These are phyloP conservation scores for Irpex rosettiformis DNA, from an alignment of 1,284 basidiomycete species.

Conservation along the genomic window DNA sequence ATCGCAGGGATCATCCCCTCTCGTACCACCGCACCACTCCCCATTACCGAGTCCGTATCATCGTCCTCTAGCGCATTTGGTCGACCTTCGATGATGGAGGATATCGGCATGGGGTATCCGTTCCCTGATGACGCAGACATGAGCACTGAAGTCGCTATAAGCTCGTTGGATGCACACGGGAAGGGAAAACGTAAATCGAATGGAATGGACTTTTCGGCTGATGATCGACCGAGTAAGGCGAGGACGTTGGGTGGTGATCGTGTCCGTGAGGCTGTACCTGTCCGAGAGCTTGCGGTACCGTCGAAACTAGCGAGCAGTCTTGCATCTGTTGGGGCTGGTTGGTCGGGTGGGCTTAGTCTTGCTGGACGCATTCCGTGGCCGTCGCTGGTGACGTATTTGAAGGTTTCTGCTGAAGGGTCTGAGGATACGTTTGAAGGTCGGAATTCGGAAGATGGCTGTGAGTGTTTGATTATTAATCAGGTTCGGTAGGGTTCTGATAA, in stretches of 20 bases:
- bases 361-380: conserved; percentile 41
- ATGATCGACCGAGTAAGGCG: conserved; percentile 43
- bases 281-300: conserved; percentile 47
- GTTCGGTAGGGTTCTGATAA: background rate
- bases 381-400: conserved; percentile 56
- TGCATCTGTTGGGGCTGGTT: conserved; percentile 7
- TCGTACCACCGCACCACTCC: conserved; percentile 13
- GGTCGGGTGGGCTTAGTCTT: conserved; percentile 21
- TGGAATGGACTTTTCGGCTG: conserved; percentile 39
- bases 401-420: conserved; percentile 55
- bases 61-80: conserved; percentile 14
- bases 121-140: conserved; percentile 26
- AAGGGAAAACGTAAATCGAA: conserved; percentile 51
- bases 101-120: conserved; percentile 6
- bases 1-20: conserved; percentile 18
- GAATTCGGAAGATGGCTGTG: conserved; percentile 71
- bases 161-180: conserved; percentile 37
- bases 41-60: conserved; percentile 14
- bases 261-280: conserved; percentile 43
- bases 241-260: conserved; percentile 74
- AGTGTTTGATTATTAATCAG: conserved; percentile 17
- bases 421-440: conserved; percentile 75
- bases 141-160: conserved; percentile 53
- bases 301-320: conserved; percentile 5
- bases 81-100: conserved; percentile 16